phyloP scores from a whole-genome alignment of 768 basidiomycete genomes.

The Chalciporus piperatus region DNA sequence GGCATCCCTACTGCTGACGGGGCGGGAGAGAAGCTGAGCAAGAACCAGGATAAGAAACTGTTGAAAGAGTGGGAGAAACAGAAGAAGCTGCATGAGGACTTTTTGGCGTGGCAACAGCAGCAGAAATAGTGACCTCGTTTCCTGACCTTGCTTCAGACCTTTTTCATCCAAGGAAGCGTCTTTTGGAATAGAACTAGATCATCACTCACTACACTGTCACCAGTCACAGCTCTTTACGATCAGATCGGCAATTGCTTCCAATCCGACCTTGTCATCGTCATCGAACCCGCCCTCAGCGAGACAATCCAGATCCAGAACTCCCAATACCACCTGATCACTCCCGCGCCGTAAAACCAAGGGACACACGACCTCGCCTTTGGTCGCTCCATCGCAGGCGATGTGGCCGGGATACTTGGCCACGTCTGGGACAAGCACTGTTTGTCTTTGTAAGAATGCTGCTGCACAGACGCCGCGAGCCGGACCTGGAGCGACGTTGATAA shows the following conservation, averaged over 20 bases:
- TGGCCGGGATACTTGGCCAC: slow-evolving; percentile 87
- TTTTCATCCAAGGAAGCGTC: background rate
- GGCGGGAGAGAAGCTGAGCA: slow-evolving; percentile 81
- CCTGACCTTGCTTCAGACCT: background rate
- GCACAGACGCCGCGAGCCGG: slow-evolving; percentile 80
- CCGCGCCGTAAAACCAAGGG: slow-evolving; percentile 53
- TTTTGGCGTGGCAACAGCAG: slow-evolving; percentile 47
- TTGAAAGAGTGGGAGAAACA: slow-evolving; percentile 73
- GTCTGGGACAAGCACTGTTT: slow-evolving; percentile 67
- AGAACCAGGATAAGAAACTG: slow-evolving; percentile 74
- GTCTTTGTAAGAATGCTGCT: slow-evolving; percentile 57
- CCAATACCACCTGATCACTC: slow-evolving; percentile 38
- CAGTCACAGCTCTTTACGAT: slow-evolving; percentile 65
- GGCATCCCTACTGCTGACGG: slow-evolving; percentile 86
- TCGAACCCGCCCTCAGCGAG: slow-evolving; percentile 68
- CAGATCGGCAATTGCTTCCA: slow-evolving; percentile 68
- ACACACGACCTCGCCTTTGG: slow-evolving; percentile 86
- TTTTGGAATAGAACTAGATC: slow-evolving; percentile 10
- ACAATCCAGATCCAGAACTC: slow-evolving; percentile 87
- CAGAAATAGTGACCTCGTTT: slow-evolving; percentile 2
- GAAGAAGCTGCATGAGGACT: slow-evolving; percentile 79
- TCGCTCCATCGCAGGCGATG: slow-evolving; percentile 90
- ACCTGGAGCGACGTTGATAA: slow-evolving; percentile 58
- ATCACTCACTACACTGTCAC: slow-evolving; percentile 35
- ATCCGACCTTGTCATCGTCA: slow-evolving; percentile 71